These are phyloP conservation scores for Lactarius pseudohatsudake DNA, from an alignment of 768 basidiomycete species.

Conservation along the genomic window DNA sequence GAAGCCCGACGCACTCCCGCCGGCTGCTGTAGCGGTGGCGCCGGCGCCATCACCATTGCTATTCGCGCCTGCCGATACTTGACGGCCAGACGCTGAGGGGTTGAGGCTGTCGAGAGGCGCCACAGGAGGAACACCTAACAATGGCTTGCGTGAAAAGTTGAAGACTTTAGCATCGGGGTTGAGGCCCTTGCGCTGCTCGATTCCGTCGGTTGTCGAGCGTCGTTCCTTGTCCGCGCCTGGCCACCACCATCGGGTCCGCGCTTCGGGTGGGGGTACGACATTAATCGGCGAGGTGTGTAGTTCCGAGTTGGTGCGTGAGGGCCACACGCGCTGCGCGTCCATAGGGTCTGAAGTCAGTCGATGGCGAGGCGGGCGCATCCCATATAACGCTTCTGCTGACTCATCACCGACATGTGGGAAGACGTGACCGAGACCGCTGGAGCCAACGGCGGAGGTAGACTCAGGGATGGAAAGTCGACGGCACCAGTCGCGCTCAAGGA, in stretches of 20 bases:
- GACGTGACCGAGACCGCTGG: conserved; percentile 22
- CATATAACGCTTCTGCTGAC: conserved; percentile 44
- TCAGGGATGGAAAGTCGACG: conserved; percentile 13
- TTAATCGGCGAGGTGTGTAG: conserved; percentile 29
- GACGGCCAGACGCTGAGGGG: conserved; percentile 18
- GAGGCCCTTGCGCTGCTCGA: conserved; percentile 55
- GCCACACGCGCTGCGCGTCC: conserved; percentile 31
- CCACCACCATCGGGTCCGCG: conserved; percentile 19
- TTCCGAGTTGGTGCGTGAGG: conserved; percentile 28
- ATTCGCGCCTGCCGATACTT: neutral
- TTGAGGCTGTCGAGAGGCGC: conserved; percentile 29
- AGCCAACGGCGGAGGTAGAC: conserved; percentile 28
- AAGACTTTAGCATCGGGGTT: conserved; percentile 90
- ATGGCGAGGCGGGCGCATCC: conserved; percentile 38
- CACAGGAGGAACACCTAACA: conserved; percentile 27
- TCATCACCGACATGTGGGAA: conserved; percentile 32
- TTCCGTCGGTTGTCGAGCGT: conserved; percentile 36
- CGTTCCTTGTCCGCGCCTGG: conserved; percentile 18
- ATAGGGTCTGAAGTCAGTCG: conserved; percentile 32
- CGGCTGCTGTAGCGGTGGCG: neutral
- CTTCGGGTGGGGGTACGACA: conserved; percentile 25
- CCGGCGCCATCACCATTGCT: neutral
- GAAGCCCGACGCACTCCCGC: conserved; percentile 26
- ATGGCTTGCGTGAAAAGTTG: conserved; percentile 44
- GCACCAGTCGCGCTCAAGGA: conserved; percentile 55